Evolutionary conservation across 805 yeast genomes (phyloP).

Genomic region (Ogataea nonfermentans): DNA sequence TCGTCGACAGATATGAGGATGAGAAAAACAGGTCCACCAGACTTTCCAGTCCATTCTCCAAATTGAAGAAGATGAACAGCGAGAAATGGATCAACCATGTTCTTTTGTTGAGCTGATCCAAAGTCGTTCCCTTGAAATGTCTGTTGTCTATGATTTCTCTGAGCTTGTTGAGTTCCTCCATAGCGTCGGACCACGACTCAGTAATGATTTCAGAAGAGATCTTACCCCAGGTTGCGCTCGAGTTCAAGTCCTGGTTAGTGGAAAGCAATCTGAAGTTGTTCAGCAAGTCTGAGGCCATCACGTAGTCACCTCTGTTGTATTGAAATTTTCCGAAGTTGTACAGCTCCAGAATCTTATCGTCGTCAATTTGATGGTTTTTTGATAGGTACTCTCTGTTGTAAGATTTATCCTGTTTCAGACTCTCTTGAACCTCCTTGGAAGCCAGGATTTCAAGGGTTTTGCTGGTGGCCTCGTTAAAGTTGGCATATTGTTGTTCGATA

Average conservation of each 20-base stretch:
- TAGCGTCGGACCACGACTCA: conserved; percentile 50
- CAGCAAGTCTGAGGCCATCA: conserved; percentile 55
- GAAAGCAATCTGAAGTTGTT: conserved; percentile 57
- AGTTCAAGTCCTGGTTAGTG: conserved; percentile 46
- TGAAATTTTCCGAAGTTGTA: conserved; percentile 62
- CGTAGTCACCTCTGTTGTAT: conserved; percentile 62
- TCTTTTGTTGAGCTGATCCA: conserved; percentile 59
- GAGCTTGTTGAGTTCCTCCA: conserved; percentile 51
- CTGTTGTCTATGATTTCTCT: conserved; percentile 60
- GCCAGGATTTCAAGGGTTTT: conserved; percentile 46
- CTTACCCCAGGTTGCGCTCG: conserved; percentile 67
- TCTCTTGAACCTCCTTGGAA: conserved; percentile 49
- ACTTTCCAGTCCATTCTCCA: conserved; percentile 49
- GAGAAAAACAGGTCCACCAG: conserved; percentile 57
- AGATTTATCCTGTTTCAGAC: conserved; percentile 54
- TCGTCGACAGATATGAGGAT: conserved; percentile 59
- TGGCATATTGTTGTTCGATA: conserved; percentile 37
- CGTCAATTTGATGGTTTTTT: conserved; percentile 44
- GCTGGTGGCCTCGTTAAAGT: conserved; percentile 42
- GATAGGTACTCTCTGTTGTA: conserved; percentile 48
- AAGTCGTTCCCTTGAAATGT: conserved; percentile 47
- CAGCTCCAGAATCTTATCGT: conserved; percentile 47
- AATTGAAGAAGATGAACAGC: conserved; percentile 58
- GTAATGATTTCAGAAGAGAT: conserved; percentile 59
- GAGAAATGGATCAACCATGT: conserved; percentile 73